phyloP scores from a whole-genome alignment of 2,329 filamentous ascomycete species.

The Neonectria punicea region DNA sequence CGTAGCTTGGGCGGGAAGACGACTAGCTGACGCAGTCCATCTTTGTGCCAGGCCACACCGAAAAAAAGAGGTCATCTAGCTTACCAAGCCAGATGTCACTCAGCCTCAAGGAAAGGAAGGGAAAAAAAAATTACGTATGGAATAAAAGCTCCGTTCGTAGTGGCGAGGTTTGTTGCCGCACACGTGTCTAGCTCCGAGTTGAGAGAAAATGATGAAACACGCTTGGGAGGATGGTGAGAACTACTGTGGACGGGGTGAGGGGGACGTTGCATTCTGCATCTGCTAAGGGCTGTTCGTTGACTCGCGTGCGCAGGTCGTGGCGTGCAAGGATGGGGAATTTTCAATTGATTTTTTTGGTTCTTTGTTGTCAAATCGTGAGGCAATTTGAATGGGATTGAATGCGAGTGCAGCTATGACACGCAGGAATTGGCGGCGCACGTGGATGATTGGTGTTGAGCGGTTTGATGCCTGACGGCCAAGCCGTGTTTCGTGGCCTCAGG shows the following conservation, averaged over 20 bases:
- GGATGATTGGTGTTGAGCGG: conserved; percentile 15
- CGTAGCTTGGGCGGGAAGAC: not conserved
- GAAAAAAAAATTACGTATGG: conserved; percentile 7
- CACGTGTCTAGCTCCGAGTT: conserved; percentile 28
- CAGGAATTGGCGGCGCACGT: not conserved
- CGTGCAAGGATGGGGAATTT: not conserved
- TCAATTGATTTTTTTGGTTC: not conserved
- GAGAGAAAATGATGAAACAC: conserved; percentile 34
- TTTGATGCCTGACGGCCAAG: conserved; percentile 28
- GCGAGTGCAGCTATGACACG: not conserved
- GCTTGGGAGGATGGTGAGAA: conserved; percentile 31
- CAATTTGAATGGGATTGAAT: not conserved
- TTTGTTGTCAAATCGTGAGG: not conserved
- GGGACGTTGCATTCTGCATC: conserved; percentile 20
- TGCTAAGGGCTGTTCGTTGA: conserved; percentile 14
- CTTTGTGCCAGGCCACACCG: not conserved
- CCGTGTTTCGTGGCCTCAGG: conserved; percentile 27
- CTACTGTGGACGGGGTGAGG: conserved; percentile 25
- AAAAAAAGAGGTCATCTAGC: not conserved
- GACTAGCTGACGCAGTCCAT: not conserved
- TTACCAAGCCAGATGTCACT: not conserved
- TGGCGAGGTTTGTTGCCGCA: conserved; percentile 16
- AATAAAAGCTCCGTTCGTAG: conserved; percentile 11
- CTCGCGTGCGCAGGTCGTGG: conserved; percentile 15
- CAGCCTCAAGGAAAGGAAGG: not conserved